Evolutionary conservation across 2,329 filamentous ascomycete species (phyloP).

Genomic region (Aureobasidium melanogenum): DNA sequence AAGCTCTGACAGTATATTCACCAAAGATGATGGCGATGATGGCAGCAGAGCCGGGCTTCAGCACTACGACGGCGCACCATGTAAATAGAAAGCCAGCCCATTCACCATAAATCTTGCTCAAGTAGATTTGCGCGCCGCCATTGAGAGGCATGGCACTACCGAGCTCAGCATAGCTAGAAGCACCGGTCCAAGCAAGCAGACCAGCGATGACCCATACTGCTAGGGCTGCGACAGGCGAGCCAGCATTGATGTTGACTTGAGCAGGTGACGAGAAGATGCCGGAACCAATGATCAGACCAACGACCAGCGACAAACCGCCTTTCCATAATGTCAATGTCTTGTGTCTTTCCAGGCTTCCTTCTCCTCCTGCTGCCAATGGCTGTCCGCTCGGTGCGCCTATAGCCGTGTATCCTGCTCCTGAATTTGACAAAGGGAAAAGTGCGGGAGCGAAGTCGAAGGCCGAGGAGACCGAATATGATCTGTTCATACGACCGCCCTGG

Average conservation of each 20-base stretch:
- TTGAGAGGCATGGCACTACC: slow-evolving; percentile 94
- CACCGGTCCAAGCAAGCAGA: slow-evolving; percentile 91
- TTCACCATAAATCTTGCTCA: slow-evolving; percentile 95
- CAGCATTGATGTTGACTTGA: slow-evolving; percentile 84
- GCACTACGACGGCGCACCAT: slow-evolving; percentile 87
- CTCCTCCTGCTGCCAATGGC: slow-evolving; percentile 49
- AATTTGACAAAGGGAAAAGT: slow-evolving; percentile 83
- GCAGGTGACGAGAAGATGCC: slow-evolving; percentile 94
- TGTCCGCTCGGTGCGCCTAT: slow-evolving; percentile 65
- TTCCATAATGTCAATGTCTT: slow-evolving; percentile 95
- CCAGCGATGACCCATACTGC: slow-evolving; percentile 90
- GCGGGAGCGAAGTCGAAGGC: slow-evolving; percentile 94
- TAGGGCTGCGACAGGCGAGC: slow-evolving; percentile 80
- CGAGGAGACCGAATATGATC: slow-evolving; percentile 83
- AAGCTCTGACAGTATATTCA: slow-evolving; percentile 85
- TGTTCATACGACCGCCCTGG: slow-evolving; percentile 29
- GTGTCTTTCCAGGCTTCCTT: slow-evolving; percentile 81
- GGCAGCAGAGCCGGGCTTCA: slow-evolving; percentile 87
- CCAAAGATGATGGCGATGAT: slow-evolving; percentile 98
- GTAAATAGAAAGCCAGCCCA: slow-evolving; percentile 88
- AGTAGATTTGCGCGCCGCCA: slow-evolving; percentile 85
- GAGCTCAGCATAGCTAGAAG: slow-evolving; percentile 88
- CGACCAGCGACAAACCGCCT: slow-evolving; percentile 80
- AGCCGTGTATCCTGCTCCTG: slow-evolving; percentile 65
- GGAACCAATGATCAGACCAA: slow-evolving; percentile 90